phyloP scores from a whole-genome alignment of 306 rosid species.

The Casuarina glauca region DNA sequence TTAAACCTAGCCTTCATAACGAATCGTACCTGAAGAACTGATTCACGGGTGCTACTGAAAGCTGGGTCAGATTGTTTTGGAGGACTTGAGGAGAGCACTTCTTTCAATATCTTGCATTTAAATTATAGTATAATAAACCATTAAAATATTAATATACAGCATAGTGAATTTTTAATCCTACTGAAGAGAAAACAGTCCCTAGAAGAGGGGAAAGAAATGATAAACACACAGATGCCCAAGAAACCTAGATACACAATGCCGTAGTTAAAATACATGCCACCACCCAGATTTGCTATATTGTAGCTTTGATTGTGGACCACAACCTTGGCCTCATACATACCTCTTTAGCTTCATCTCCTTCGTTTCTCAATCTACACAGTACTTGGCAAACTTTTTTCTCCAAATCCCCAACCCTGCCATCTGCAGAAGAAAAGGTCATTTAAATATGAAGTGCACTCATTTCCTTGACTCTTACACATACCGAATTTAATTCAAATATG shows the following conservation, averaged over 20 bases:
- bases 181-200: not conserved
- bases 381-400: constrained; percentile 81
- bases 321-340: constrained; percentile 42
- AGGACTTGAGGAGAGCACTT: constrained; percentile 61
- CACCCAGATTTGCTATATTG: not conserved
- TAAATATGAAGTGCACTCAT: not conserved
- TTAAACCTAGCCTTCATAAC: constrained; percentile 6
- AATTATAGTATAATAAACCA: constrained; percentile 6
- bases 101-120: constrained; percentile 63
- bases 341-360: constrained; percentile 78
- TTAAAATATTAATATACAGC: not conserved
- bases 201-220: not conserved
- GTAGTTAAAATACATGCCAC: constrained; percentile 14
- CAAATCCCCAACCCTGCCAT: constrained; percentile 63
- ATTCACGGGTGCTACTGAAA: constrained; percentile 72
- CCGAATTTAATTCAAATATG: constrained; percentile 14
- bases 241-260: not conserved
- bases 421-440: constrained; percentile 38
- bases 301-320: constrained; percentile 12
- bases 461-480: constrained; percentile 16
- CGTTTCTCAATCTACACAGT: constrained; percentile 67
- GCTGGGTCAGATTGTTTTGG: constrained; percentile 58
- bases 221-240: not conserved
- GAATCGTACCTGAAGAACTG: constrained; percentile 70
- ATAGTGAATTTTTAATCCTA: not conserved